These are phyloP conservation scores for Mycena chlorophos DNA, from an alignment of 768 basidiomycete genomes.

Conservation along the genomic window DNA sequence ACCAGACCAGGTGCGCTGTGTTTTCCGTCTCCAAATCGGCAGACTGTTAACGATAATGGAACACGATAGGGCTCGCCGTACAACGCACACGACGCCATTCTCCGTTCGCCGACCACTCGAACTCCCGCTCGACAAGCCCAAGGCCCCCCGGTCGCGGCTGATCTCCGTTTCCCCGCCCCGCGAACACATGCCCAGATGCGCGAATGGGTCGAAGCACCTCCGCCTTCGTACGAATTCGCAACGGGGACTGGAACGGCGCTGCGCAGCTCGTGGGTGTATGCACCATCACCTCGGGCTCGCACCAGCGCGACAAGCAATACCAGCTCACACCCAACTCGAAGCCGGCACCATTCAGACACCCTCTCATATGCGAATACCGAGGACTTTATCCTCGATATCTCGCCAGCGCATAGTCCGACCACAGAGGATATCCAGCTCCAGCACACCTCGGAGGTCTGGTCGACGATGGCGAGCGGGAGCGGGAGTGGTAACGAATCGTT, in stretches of 20 bases:
- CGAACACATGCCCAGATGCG: background rate
- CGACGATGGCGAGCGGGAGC: background rate
- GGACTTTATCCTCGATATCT: background rate
- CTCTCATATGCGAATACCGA: background rate
- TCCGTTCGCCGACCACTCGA: background rate
- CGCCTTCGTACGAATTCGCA: slow-evolving; percentile 18
- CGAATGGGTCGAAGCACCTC: slow-evolving; percentile 16
- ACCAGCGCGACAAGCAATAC: background rate
- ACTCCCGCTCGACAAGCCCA: background rate
- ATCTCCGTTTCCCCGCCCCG: slow-evolving; percentile 8
- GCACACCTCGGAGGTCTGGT: background rate
- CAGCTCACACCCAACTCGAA: background rate
- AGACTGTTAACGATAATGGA: background rate
- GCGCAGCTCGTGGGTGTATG: background rate
- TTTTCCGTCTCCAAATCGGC: background rate
- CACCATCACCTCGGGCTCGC: background rate
- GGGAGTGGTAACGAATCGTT: background rate
- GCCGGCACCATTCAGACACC: background rate
- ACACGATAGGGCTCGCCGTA: slow-evolving; percentile 15
- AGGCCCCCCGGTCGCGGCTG: background rate
- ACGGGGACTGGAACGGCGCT: background rate
- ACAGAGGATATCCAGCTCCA: background rate
- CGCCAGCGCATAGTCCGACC: background rate
- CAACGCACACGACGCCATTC: slow-evolving; percentile 14
- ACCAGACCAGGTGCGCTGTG: slow-evolving; percentile 1